A percentile compares a stretch with the other conserved stretches of the same genome.
Evolutionary conservation across 2,329 filamentous ascomycete genomes (phyloP).

Genomic region (Botrytis squamosa): DNA sequence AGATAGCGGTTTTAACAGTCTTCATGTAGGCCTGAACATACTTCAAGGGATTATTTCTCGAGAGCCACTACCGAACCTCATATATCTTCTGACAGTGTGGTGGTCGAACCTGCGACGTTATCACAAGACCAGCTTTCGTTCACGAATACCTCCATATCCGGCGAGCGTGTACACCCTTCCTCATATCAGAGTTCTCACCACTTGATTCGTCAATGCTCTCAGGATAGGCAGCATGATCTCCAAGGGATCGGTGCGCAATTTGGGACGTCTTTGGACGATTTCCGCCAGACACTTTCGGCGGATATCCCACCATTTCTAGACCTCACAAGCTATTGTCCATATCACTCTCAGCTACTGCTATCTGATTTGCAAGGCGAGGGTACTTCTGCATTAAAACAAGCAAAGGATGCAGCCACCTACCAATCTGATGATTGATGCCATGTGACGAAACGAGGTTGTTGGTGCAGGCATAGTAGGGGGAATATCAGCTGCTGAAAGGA

Average conservation of each 20-base stretch:
- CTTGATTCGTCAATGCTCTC: too few relatives aligned
- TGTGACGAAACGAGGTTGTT: neutral
- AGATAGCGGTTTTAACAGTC: neutral
- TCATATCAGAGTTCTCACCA: too few relatives aligned
- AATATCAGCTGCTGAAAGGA: neutral
- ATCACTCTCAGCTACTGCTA: neutral
- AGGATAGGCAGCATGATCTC: too few relatives aligned
- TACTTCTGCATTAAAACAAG: neutral
- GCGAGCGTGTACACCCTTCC: too few relatives aligned
- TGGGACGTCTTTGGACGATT: neutral
- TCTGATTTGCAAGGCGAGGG: neutral
- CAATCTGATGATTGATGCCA: neutral
- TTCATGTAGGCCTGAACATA: neutral
- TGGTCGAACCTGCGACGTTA: neutral
- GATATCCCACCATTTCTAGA: neutral
- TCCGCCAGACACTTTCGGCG: neutral
- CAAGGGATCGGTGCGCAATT: too few relatives aligned
- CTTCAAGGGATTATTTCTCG: neutral
- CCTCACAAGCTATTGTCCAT: neutral
- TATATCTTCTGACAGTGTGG: neutral
- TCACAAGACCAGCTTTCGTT: too few relatives aligned
- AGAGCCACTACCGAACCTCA: neutral
- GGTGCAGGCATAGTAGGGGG: neutral
- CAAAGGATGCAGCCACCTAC: too few relatives aligned
- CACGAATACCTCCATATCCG: too few relatives aligned